A percentile compares a stretch with the other conserved stretches of the same genome.
These are phyloP conservation scores for Trichoderma koningiopsis DNA, from an alignment of 2,329 filamentous ascomycete genomes.

Conservation along the genomic window DNA sequence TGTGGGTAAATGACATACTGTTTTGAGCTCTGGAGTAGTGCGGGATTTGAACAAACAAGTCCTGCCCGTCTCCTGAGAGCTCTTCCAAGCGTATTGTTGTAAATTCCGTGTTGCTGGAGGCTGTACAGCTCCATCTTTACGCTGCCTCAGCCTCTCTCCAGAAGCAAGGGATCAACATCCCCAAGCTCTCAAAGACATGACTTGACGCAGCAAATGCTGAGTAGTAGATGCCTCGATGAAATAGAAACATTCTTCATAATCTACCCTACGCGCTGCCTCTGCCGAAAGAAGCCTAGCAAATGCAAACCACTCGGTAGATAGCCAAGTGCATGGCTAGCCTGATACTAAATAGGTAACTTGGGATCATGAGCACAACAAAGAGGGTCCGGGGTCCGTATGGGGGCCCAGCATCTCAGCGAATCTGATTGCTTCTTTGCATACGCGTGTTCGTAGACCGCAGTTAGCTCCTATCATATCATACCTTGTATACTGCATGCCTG, in stretches of 20 bases:
- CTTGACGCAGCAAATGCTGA: background rate
- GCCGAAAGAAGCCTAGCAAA: background rate
- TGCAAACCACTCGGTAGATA: background rate
- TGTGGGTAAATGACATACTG: background rate
- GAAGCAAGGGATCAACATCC: background rate
- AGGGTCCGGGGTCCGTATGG: background rate
- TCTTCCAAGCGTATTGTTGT: background rate
- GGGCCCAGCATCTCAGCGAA: background rate
- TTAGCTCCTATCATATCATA: background rate
- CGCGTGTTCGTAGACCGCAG: slow-evolving; percentile 3
- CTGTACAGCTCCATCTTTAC: background rate
- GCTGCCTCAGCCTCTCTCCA: background rate
- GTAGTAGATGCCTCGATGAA: background rate
- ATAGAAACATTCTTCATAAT: background rate
- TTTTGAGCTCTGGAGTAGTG: background rate
- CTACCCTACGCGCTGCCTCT: background rate
- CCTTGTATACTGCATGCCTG: background rate
- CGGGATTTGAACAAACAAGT: background rate
- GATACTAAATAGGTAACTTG: slow-evolving; percentile 1
- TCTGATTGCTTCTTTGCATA: slow-evolving; percentile 9
- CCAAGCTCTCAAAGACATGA: background rate
- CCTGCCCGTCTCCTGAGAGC: background rate
- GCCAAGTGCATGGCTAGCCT: background rate
- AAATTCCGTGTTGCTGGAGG: background rate
- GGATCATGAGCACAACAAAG: background rate